Evolutionary conservation across 2,329 filamentous ascomycete genomes (phyloP).

Genomic region (Fusarium metavorans): DNA sequence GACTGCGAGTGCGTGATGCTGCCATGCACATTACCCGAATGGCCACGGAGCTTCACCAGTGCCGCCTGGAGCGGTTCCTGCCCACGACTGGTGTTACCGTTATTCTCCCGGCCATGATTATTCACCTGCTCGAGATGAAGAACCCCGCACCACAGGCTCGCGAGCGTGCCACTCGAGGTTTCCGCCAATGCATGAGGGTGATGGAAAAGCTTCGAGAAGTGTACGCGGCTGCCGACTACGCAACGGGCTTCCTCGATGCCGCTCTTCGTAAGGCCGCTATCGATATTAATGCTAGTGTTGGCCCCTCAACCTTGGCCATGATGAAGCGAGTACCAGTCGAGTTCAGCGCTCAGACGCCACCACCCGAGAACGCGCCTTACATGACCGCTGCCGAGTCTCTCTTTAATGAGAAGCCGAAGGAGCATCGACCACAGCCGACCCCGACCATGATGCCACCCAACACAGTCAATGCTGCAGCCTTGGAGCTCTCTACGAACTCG

Average conservation of each 20-base stretch:
- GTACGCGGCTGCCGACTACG: constrained; percentile 94
- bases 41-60: constrained; percentile 78
- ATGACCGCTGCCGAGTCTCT: constrained; percentile 56
- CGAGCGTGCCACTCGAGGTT: constrained; percentile 80
- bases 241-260: constrained; percentile 93
- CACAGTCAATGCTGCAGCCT: constrained; percentile 52
- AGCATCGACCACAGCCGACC: constrained; percentile 21
- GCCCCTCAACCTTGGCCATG: constrained; percentile 50
- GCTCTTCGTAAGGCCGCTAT: constrained; percentile 90
- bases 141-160: constrained; percentile 79
- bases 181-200: constrained; percentile 92
- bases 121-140: constrained; percentile 93
- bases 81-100: constrained; percentile 93
- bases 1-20: constrained; percentile 84
- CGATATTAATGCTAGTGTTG: constrained; percentile 64
- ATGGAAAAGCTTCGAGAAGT: constrained; percentile 89
- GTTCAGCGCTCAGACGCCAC: constrained; percentile 62
- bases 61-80: constrained; percentile 81
- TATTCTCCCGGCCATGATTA: constrained; percentile 91
- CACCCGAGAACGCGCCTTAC: constrained; percentile 62
- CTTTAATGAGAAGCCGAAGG: constrained; percentile 50
- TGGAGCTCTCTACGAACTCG: constrained; percentile 53
- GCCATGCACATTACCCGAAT: constrained; percentile 89
- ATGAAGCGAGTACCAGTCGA: constrained; percentile 53
- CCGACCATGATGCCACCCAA: constrained; percentile 52